Conservation (phyloP, 306 rosid genomes). For the Acacia crassicarpa region DNA sequence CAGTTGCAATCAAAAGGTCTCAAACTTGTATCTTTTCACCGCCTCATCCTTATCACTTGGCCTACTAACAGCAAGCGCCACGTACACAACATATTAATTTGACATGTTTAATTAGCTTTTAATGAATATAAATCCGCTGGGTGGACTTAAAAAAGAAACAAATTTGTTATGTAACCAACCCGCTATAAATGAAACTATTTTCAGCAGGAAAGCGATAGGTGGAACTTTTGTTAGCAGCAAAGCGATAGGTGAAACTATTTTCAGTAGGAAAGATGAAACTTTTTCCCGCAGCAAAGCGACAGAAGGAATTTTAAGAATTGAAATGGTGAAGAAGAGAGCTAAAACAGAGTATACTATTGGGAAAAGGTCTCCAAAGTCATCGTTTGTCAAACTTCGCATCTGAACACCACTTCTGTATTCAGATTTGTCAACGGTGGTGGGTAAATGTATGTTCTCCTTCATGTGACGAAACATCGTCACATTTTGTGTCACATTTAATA, state of each 20-base stretch:
- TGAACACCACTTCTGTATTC: background rate
- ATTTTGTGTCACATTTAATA: slow-evolving; percentile 37
- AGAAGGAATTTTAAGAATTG: background rate
- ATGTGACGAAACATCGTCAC: background rate
- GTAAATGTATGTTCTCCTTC: background rate
- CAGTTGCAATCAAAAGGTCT: background rate
- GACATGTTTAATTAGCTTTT: too few species aligned
- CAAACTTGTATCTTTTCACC: background rate
- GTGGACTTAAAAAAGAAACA: too few species aligned
- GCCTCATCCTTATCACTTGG: background rate
- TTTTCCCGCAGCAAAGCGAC: too few species aligned
- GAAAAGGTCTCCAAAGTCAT: background rate
- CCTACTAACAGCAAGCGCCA: background rate
- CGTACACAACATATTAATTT: background rate
- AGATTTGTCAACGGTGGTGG: background rate
- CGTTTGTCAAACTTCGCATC: background rate
- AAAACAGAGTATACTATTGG: background rate
- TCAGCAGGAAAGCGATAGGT: too few species aligned
- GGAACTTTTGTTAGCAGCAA: too few species aligned
- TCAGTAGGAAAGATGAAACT: too few species aligned
- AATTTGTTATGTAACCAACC: too few species aligned
- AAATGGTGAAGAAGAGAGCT: background rate
- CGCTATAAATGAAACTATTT: too few species aligned
- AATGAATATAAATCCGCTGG: too few species aligned
- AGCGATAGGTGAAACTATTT: too few species aligned